These are phyloP conservation scores for Dendrothele bispora DNA, from an alignment of 768 basidiomycete species.

Conservation along the genomic window DNA sequence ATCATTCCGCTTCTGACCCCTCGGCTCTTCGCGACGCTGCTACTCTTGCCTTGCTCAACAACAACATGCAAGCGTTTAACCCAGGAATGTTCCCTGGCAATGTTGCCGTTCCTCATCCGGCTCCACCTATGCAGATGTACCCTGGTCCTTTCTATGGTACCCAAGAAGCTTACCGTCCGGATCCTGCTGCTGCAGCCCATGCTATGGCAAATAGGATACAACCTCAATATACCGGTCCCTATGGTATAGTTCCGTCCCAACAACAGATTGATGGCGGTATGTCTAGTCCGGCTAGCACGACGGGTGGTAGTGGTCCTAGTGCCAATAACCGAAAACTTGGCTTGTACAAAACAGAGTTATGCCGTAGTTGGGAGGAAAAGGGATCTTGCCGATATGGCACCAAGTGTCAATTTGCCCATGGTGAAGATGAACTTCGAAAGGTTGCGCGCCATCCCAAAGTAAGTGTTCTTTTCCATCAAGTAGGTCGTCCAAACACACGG, in stretches of 20 bases:
- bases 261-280: slow-evolving; percentile 36
- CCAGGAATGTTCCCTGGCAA: slow-evolving; percentile 58
- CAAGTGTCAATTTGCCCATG: slow-evolving; percentile 94
- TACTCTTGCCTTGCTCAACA: slow-evolving; percentile 61
- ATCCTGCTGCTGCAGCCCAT: slow-evolving; percentile 39
- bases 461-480: slow-evolving; percentile 22
- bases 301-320: slow-evolving; percentile 63
- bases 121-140: slow-evolving; percentile 61
- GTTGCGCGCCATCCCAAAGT: slow-evolving; percentile 92
- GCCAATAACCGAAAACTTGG: slow-evolving; percentile 91
- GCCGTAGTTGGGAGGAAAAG: slow-evolving; percentile 92
- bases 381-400: slow-evolving; percentile 81
- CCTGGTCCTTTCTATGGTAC: slow-evolving; percentile 68
- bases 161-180: slow-evolving; percentile 57
- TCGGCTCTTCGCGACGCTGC: slow-evolving; percentile 73
- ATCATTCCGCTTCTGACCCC: slow-evolving; percentile 83
- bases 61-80: slow-evolving; percentile 55
- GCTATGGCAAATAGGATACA: slow-evolving; percentile 66
- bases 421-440: slow-evolving; percentile 81
- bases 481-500: neutral
- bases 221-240: slow-evolving; percentile 57
- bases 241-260: slow-evolving; percentile 35
- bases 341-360: slow-evolving; percentile 88
- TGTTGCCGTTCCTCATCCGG: slow-evolving; percentile 36
- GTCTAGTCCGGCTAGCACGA: slow-evolving; percentile 38